Percentiles rank a stretch among this genome's conserved stretches.
phyloP scores from a whole-genome alignment of 2,329 filamentous ascomycete species.

The Botryotinia calthae region DNA sequence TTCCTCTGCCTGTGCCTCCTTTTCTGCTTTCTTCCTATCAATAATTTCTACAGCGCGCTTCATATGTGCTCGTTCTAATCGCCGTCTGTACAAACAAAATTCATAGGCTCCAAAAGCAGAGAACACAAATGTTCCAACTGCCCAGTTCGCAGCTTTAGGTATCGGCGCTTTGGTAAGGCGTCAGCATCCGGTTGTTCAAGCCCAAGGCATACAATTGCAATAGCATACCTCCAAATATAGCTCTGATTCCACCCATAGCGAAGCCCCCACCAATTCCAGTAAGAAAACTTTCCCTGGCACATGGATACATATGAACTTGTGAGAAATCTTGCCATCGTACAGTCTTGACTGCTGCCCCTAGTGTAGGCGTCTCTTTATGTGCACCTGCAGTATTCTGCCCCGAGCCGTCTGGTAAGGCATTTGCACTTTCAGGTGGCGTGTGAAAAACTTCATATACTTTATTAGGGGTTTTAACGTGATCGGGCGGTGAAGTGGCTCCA shows the following conservation, averaged over 20 bases:
- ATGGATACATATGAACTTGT: constrained; percentile 74
- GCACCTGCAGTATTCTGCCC: constrained; percentile 39
- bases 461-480: constrained; percentile 39
- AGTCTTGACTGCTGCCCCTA: constrained; percentile 63
- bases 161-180: constrained; percentile 52
- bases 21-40: constrained; percentile 67
- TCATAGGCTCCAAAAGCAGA: constrained; percentile 74
- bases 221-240: constrained; percentile 69
- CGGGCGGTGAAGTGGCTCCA: constrained; percentile 39
- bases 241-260: constrained; percentile 69
- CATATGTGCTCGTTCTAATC: constrained; percentile 78
- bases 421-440: constrained; percentile 34
- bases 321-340: constrained; percentile 68
- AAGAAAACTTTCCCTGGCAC: constrained; percentile 77
- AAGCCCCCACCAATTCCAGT: constrained; percentile 80
- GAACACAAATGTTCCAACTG: constrained; percentile 71
- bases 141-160: constrained; percentile 76
- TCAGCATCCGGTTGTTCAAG: neutral
- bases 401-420: constrained; percentile 37
- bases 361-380: constrained; percentile 39
- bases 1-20: constrained; percentile 48
- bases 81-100: constrained; percentile 74
- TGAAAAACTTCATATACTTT: constrained; percentile 45
- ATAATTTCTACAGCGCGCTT: constrained; percentile 81
- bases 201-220: neutral